phyloP scores from a whole-genome alignment of 305 asterid genomes.

The Fraxinus platypoda region DNA sequence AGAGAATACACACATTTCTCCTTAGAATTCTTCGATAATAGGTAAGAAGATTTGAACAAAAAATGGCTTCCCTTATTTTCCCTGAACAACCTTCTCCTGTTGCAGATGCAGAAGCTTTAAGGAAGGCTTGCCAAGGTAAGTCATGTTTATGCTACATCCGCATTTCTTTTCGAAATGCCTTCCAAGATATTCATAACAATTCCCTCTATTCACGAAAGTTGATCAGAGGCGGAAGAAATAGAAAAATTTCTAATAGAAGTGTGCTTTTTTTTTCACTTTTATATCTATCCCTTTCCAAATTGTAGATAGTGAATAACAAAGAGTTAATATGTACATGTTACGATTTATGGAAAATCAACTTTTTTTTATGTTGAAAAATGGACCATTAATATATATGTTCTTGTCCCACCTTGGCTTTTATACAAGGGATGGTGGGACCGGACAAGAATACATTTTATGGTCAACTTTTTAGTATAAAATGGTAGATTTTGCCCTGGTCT shows the following conservation, averaged over 20 bases:
- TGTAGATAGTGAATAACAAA: not conserved
- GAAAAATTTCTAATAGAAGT: not conserved
- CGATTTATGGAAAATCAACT: not conserved
- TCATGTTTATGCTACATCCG: not conserved
- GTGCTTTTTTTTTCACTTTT: too few relatives aligned
- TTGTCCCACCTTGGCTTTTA: too few relatives aligned
- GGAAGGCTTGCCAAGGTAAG: conserved; percentile 72
- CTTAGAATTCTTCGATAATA: not conserved
- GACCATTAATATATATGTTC: too few relatives aligned
- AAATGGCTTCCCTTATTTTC: conserved; percentile 60
- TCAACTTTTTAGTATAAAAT: too few relatives aligned
- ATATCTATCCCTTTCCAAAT: not conserved
- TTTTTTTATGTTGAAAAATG: too few relatives aligned
- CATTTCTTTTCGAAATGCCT: not conserved
- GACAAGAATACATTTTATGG: too few relatives aligned
- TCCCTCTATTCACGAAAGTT: not conserved
- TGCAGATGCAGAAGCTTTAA: conserved; percentile 76
- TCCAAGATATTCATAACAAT: not conserved
- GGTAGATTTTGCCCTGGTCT: too few relatives aligned
- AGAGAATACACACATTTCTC: not conserved
- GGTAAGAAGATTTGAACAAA: not conserved
- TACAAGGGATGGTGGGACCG: too few relatives aligned
- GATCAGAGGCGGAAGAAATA: not conserved
- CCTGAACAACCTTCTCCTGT: conserved; percentile 71
- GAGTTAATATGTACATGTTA: too few relatives aligned